Percentiles rank a stretch among this genome's conserved stretches.
Conservation (phyloP, 2,329 filamentous ascomycete species). For the Neospermospora avenae region DNA sequence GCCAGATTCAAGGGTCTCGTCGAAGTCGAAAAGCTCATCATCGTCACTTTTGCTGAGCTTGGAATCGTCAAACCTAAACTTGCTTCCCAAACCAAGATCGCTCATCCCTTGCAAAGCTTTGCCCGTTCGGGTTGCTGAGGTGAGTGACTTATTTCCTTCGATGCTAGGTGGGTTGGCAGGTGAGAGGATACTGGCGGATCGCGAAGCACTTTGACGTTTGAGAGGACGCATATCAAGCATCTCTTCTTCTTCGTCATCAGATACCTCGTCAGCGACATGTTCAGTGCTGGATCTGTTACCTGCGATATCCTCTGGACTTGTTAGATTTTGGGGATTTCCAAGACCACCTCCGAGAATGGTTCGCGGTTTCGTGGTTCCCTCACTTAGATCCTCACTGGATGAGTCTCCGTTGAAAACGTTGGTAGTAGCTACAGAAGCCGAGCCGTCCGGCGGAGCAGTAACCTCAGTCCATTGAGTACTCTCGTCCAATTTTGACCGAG, state of each 20-base stretch:
- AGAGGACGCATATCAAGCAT: conserved; percentile 28
- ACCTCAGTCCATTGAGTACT: conserved; percentile 35
- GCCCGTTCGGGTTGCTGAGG: conserved; percentile 8
- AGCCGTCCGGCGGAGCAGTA: conserved; percentile 33
- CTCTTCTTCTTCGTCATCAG: conserved; percentile 28
- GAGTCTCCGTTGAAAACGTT: conserved; percentile 15
- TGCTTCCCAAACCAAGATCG: not conserved
- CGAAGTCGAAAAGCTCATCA: conserved; percentile 31
- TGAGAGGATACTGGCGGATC: conserved; percentile 17
- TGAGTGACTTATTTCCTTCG: conserved; percentile 10
- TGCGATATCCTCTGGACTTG: not conserved
- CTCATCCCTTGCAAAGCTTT: conserved; percentile 7
- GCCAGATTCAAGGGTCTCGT: conserved; percentile 17
- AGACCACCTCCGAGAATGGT: not conserved
- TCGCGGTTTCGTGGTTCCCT: conserved; percentile 13
- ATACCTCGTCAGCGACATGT: conserved; percentile 10
- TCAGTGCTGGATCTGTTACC: not conserved
- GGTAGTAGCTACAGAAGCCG: conserved; percentile 28
- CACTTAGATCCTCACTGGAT: conserved; percentile 19
- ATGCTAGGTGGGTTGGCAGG: conserved; percentile 5
- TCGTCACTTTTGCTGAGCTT: conserved; percentile 25
- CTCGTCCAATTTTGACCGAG: conserved; percentile 47
- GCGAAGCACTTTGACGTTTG: conserved; percentile 16
- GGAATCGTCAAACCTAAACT: conserved; percentile 12
- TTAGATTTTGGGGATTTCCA: not conserved